A percentile compares a stretch with the other conserved stretches of the same genome.
These are phyloP conservation scores for Pyrenophora graminea DNA, from an alignment of 2,329 filamentous ascomycete genomes.

Conservation along the genomic window DNA sequence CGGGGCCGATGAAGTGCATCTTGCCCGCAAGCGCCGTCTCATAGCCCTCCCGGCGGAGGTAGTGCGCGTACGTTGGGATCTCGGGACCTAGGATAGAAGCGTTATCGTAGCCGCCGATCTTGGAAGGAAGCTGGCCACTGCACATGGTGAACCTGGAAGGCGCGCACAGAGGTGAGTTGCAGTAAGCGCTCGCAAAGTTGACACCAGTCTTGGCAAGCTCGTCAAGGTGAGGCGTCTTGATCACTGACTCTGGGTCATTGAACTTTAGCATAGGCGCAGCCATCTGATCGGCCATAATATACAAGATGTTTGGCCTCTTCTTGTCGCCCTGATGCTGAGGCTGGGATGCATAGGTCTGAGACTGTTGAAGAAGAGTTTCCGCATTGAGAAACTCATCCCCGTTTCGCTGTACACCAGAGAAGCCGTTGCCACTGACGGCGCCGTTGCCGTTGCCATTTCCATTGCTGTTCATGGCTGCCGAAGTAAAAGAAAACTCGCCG, in stretches of 20 bases:
- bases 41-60: slow-evolving; percentile 81
- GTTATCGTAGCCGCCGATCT: slow-evolving; percentile 91
- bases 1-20: slow-evolving; percentile 92
- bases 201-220: slow-evolving; percentile 78
- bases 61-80: slow-evolving; percentile 89
- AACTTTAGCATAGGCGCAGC: slow-evolving; percentile 89
- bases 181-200: slow-evolving; percentile 92
- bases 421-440: slow-evolving; percentile 16
- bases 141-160: slow-evolving; percentile 95
- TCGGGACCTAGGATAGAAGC: slow-evolving; percentile 82
- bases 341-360: slow-evolving; percentile 30
- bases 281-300: slow-evolving; percentile 97
- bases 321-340: slow-evolving; percentile 12
- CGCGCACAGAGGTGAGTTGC: slow-evolving; percentile 88
- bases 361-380: slow-evolving; percentile 32
- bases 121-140: slow-evolving; percentile 86
- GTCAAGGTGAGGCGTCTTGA: slow-evolving; percentile 90
- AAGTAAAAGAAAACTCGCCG: slow-evolving; percentile 19
- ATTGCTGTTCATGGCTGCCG: slow-evolving; percentile 20
- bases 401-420: slow-evolving; percentile 16
- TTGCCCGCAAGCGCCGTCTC: slow-evolving; percentile 91
- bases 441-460: slow-evolving; percentile 16
- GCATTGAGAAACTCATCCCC: slow-evolving; percentile 32
- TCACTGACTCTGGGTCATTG: slow-evolving; percentile 85
- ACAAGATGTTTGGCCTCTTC: slow-evolving; percentile 74